Evolutionary conservation across 352 stramenopile species (phyloP), one percentile per base, ranked within the genome.

Genomic region (Halophytophthora polymorphica): DNA sequence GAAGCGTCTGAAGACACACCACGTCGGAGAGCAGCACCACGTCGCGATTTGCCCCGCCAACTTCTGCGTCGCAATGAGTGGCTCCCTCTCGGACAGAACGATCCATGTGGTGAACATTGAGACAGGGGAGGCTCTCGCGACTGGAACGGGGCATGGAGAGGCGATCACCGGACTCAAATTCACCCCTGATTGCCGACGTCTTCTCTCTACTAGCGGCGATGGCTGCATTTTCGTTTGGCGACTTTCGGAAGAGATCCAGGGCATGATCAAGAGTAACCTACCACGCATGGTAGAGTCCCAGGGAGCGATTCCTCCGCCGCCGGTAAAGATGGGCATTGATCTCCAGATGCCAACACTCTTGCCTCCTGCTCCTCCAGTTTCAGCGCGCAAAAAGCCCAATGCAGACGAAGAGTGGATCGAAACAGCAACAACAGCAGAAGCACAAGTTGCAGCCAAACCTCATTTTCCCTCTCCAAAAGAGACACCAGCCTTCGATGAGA

Each of bases 211-310:
- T 7, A 93, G 83, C 46, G 85, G 66, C 49, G 86, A 97, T 55
- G 83, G 90, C 2, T 96, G 80, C 33, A 75, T 96, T 36, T 93
- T 96, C 43, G 83, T 96, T 19, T 96, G 88, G 88, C 44, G 88
- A 42, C 67, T 96, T 11, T 72, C 77, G 2, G 77, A 92, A 10
- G 76, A 89, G 25, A 73, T 95, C 40, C 80, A 93, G 46, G 57
- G 45, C 13, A 64, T 73, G 3, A 90, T 92, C 31, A 90, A 91
- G 28, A 41, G 73, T 3, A 62, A 58, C 5, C 40, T 93, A 11
- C 77, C 69, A 19, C 61, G 61, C 17, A 58, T 80, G 14, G 54
- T 39, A 22, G 73, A 88, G 10, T 29, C 35, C 0, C 54, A 69
- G n/a, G 46, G 33, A 0, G 42, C 56, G 14, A 59, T 60, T 44